Base-by-base conservation (phyloP, 192 early-diverging fungal species). In the Globomyces pollinis-pini region DNA sequence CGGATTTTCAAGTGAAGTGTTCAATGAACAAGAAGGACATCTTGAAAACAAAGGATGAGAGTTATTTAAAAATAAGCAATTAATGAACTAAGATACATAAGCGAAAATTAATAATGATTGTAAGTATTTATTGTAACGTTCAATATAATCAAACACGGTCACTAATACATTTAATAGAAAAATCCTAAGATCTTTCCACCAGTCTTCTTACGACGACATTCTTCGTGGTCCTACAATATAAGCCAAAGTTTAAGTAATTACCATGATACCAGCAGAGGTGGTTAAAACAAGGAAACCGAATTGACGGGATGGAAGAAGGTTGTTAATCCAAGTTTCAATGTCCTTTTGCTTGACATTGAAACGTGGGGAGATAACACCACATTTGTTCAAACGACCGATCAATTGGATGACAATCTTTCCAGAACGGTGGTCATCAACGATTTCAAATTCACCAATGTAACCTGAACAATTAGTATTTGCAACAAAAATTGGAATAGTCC, bases 201-300 rank as follows among this genome's bases (percentile, higher is more conserved):
- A 72, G 87, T 81, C 75, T 93, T 90, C 81, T 91, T 92, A 61
- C 88, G 80, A 86, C 93, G 88, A 59, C 93, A 92, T 84, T 99
- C 93, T 71, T 91, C 90, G 79, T 96, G 93, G 83, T 99, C 96
- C n/a, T n/a, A n/a, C n/a, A n/a, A n/a, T n/a, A n/a, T n/a, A n/a
- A n/a, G n/a, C n/a, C n/a, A n/a, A n/a, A n/a, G n/a, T n/a, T n/a
- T n/a, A n/a, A n/a, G n/a, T n/a, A n/a, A n/a, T n/a, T n/a, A n/a
- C n/a, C 89, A 99, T 99, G 78, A 99, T 96, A 79, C 96, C 96
- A 60, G 87, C 80, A 45, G 89, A 89, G 71, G 92, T 91, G 75
- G 92, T 91, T 64, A 41, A 30, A 70, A 87, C 88, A 51, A 98
- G 81, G 83, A 80, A 92, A 72, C 96, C 93, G 78, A 98, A 96